A percentile compares a stretch with the other conserved stretches of the same genome.
phyloP scores from a whole-genome alignment of 164 flowering plant species.

The Pachysandra terminalis region DNA sequence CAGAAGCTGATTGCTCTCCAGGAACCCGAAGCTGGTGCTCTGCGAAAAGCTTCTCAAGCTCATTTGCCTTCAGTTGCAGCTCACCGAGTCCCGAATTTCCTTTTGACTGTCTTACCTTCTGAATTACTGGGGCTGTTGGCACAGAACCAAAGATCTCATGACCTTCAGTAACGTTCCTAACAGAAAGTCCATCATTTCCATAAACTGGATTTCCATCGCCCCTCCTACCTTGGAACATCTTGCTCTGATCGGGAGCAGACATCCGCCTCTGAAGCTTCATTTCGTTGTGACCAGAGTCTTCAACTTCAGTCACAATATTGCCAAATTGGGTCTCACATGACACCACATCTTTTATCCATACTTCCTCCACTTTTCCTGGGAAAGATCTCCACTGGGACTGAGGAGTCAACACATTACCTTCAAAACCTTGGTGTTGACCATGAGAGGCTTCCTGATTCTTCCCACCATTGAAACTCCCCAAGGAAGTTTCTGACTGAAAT shows the following conservation, averaged over 20 bases:
- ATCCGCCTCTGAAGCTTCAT: slow-evolving; percentile 47
- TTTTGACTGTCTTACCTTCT: slow-evolving; percentile 65
- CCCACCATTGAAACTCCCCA: slow-evolving; percentile 31
- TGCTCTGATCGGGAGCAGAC: slow-evolving; percentile 38
- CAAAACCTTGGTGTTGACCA: slow-evolving; percentile 22
- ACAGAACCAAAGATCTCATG: slow-evolving; percentile 28
- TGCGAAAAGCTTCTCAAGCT: slow-evolving; percentile 95
- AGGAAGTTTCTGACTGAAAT: slow-evolving; percentile 24
- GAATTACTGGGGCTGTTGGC: slow-evolving; percentile 32
- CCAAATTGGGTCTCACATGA: slow-evolving; percentile 26
- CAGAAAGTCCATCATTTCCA: slow-evolving; percentile 27
- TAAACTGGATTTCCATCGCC: slow-evolving; percentile 23
- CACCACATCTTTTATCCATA: slow-evolving; percentile 22
- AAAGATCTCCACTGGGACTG: slow-evolving; percentile 26
- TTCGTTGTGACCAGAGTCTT: slow-evolving; percentile 35
- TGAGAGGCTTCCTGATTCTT: slow-evolving; percentile 26
- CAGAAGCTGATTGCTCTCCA: slow-evolving; percentile 58
- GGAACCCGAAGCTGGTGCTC: slow-evolving; percentile 89
- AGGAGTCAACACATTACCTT: slow-evolving; percentile 26
- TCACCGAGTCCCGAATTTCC: slow-evolving; percentile 87
- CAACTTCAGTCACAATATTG: slow-evolving; percentile 24
- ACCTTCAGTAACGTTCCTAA: slow-evolving; percentile 26
- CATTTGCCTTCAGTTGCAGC: slow-evolving; percentile 88
- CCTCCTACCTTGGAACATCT: slow-evolving; percentile 34
- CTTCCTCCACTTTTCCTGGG: slow-evolving; percentile 29